A percentile compares a stretch with the other conserved stretches of the same genome.
phyloP scores from a whole-genome alignment of 202 grass and related monocot genomes.

The Cymbopogon flexuosus region DNA sequence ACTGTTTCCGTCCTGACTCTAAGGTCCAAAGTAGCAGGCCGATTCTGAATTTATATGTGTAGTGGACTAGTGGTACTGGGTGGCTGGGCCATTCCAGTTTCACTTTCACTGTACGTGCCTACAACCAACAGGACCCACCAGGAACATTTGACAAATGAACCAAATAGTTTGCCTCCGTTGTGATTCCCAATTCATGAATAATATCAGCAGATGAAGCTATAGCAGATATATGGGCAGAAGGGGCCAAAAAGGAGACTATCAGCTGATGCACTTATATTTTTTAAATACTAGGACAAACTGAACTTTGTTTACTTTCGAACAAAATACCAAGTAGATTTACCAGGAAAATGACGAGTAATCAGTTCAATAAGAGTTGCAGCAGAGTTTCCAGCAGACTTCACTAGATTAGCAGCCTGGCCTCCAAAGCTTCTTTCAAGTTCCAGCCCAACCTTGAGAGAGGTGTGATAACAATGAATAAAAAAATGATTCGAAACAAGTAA shows the following conservation, averaged over 20 bases:
- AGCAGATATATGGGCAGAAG: not conserved
- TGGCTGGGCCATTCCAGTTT: not conserved
- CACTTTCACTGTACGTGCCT: not conserved
- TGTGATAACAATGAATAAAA: not conserved
- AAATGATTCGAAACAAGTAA: not conserved
- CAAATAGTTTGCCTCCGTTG: not conserved
- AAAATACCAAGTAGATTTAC: constrained; percentile 33
- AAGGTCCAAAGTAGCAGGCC: constrained; percentile 10
- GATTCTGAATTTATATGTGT: not conserved
- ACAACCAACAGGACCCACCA: not conserved
- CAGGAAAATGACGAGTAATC: constrained; percentile 79
- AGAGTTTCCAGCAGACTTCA: constrained; percentile 75
- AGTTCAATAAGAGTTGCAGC: constrained; percentile 72
- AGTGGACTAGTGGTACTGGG: not conserved
- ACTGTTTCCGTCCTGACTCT: not conserved
- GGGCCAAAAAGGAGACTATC: not conserved
- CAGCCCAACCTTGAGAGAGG: constrained; percentile 56
- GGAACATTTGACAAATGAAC: constrained; percentile 20
- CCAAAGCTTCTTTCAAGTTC: constrained; percentile 83
- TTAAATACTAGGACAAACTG: not conserved
- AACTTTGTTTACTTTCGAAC: not conserved
- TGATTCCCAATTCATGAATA: not conserved
- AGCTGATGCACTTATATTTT: not conserved
- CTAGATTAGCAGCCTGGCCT: constrained; percentile 72
- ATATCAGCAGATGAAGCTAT: not conserved